Percentiles rank a stretch among this genome's conserved stretches.
Conservation (phyloP, 345 rosid genomes). For the Cardamine chenopodiifolia region DNA sequence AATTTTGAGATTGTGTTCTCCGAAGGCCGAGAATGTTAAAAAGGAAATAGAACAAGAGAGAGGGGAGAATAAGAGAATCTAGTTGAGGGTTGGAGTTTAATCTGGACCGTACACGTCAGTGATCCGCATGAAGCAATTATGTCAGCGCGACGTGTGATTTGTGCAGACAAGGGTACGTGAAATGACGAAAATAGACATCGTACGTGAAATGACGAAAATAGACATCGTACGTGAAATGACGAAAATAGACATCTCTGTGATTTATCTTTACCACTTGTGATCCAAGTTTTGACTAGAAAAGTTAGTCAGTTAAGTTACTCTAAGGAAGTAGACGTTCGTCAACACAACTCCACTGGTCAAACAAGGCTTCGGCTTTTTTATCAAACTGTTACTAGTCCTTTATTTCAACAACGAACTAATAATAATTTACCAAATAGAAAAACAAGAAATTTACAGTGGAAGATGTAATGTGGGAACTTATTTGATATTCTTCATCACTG, state of each 20-base stretch:
- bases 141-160: conserved; percentile 31
- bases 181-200: conserved; percentile 6
- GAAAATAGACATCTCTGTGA: background rate
- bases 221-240: conserved; percentile 19
- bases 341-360: background rate
- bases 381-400: conserved; percentile 7
- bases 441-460: background rate
- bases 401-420: background rate
- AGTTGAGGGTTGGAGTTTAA: conserved; percentile 36
- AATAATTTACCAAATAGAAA: background rate
- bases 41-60: background rate
- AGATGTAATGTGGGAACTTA: background rate
- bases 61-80: conserved; percentile 43
- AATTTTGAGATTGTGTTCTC: conserved; percentile 7
- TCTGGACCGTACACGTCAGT: conserved; percentile 87
- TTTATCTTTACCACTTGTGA: background rate
- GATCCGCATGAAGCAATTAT: conserved; percentile 40
- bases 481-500: background rate
- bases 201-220: conserved; percentile 11
- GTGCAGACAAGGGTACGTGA: background rate
- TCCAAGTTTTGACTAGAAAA: conserved; percentile 10
- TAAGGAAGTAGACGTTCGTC: background rate
- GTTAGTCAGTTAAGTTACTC: conserved; percentile 1
- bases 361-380: conserved; percentile 9
- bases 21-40: conserved; percentile 10